Evolutionary conservation across 805 yeast species (phyloP), one percentile per base, ranked within the genome.

Genomic region (Ogataea pini): DNA sequence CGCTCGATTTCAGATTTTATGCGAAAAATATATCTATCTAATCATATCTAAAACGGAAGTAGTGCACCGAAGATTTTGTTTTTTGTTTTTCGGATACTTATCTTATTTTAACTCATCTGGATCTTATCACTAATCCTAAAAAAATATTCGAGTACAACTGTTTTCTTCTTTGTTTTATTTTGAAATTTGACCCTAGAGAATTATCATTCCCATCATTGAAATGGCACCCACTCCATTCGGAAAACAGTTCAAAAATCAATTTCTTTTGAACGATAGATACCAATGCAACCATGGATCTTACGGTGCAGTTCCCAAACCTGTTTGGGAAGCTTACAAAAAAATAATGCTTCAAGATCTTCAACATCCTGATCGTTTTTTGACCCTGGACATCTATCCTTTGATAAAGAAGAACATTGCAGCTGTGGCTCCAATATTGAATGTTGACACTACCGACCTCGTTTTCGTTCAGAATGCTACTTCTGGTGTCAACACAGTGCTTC

Each of bases 211-310:
- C n/a, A n/a, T n/a, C n/a, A n/a, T n/a, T n/a, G n/a, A n/a, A n/a
- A n/a, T n/a, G n/a, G n/a, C n/a, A n/a, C n/a, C n/a, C n/a, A n/a
- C 16, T 31, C 18, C 8, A 31, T 80, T 82, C 57, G 87, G 88
- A 5, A 73, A 71, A 48, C 57, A 64, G 9, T 75, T 82, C 59
- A 72, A 76, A 47, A 64, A 73, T 48, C 69, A 78, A 59, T 85
- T 80, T 60, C 57, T 69, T 1, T 55, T 62, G 13, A 67, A 7
- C 34, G 34, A 31, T 17, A 31, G 18, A 31, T 7, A 12, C 3
- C 77, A 79, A 13, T 74, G 83, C 38, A 85, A 85, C 63, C 83
- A 83, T 59, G 89, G 89, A 7, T 77, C 86, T 1, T 85, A 64
- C 58, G 90, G 89, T 1, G 66, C 75, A 1, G 69, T 77, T 3